A percentile compares a stretch with the other conserved stretches of the same genome.
phyloP scores from a whole-genome alignment of 495 filamentous ascomycete species.

The Penicillium cosmopolitanum region DNA sequence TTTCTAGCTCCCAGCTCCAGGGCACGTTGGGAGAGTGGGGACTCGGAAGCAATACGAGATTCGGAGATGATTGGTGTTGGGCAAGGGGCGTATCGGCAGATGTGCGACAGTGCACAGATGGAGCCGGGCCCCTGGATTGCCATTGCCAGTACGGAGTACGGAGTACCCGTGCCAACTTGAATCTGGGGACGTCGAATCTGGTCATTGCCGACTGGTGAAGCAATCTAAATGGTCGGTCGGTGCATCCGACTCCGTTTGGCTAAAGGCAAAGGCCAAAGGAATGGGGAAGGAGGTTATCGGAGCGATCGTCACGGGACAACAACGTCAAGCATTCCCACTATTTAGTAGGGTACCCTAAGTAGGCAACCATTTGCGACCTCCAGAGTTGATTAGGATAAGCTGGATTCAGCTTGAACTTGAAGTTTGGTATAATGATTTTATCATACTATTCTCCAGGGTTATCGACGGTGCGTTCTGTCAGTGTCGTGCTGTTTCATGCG shows the following conservation, averaged over 20 bases:
- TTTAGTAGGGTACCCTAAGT: no score
- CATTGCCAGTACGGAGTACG: slow-evolving; percentile 1
- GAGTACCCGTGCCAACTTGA: not conserved
- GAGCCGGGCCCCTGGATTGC: not conserved
- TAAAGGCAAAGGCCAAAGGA: not conserved
- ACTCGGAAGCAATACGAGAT: slow-evolving; percentile 15
- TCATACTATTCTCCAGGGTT: no score
- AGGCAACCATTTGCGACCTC: no score
- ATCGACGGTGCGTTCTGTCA: no score
- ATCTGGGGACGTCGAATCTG: no score
- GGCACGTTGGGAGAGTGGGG: slow-evolving; percentile 12
- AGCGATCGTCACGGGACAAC: slow-evolving; percentile 19
- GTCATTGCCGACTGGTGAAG: not conserved
- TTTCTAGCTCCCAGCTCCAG: slow-evolving; percentile 6
- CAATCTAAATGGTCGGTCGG: not conserved
- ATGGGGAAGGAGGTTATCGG: slow-evolving; percentile 14
- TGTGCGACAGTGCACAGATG: slow-evolving; percentile 8
- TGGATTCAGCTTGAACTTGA: no score
- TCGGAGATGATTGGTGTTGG: slow-evolving; percentile 4
- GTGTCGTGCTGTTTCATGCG: no score
- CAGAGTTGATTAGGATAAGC: no score
- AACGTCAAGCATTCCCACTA: slow-evolving; percentile 18
- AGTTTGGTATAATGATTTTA: no score
- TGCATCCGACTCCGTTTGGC: not conserved
- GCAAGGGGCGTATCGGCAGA: slow-evolving; percentile 15